Percentiles rank a stretch among this genome's conserved stretches.
These are phyloP conservation scores for Arachis hypogaea DNA, from an alignment of 306 rosid species.

Conservation along the genomic window DNA sequence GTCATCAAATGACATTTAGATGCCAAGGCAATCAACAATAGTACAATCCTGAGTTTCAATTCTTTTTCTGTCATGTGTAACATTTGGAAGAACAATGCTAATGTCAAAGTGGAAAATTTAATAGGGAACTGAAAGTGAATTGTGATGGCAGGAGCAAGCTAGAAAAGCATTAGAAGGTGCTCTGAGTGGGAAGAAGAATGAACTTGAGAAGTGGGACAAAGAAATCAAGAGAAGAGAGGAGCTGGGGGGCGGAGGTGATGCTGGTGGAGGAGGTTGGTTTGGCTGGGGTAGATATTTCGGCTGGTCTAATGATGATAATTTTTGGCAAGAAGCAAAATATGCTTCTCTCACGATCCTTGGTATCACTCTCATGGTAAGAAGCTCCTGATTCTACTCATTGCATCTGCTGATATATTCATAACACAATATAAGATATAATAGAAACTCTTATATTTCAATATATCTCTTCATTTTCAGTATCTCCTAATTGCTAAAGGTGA, in stretches of 20 bases:
- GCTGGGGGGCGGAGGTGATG: constrained; percentile 67
- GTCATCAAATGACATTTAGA: background rate
- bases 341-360: constrained; percentile 74
- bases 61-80: constrained; percentile 27
- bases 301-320: constrained; percentile 85
- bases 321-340: constrained; percentile 90
- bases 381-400: constrained; percentile 30
- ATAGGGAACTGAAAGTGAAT: constrained; percentile 19
- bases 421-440: background rate
- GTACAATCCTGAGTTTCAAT: constrained; percentile 24
- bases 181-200: constrained; percentile 89
- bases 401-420: constrained; percentile 14
- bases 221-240: constrained; percentile 93
- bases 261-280: constrained; percentile 98
- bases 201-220: constrained; percentile 84
- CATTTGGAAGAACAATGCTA: constrained; percentile 21
- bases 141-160: constrained; percentile 75
- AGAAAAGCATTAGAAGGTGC: constrained; percentile 95
- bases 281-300: constrained; percentile 88
- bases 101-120: background rate
- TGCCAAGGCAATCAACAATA: constrained; percentile 14
- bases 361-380: constrained; percentile 67
- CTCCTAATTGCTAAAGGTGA: constrained; percentile 82
- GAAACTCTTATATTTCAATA: constrained; percentile 16
- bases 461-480: constrained; percentile 56